These are phyloP conservation scores for Rhizopus sp. DNA, from an alignment of 371 early-diverging fungal genomes.

Conservation along the genomic window DNA sequence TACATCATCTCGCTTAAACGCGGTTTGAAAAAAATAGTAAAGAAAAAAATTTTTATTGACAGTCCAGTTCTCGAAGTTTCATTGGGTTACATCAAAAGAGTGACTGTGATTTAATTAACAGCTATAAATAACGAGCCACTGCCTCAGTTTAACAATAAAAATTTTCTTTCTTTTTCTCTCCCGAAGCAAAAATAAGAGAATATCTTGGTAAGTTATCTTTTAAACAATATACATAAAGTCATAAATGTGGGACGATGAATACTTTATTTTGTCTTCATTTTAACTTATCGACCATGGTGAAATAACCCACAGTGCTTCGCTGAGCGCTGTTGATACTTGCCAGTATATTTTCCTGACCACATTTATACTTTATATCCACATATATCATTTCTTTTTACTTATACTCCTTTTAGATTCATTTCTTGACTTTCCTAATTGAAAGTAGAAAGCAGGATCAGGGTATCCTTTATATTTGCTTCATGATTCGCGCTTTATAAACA, in stretches of 20 bases:
- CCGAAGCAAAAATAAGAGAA: constrained; percentile 7
- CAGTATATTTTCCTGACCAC: constrained; percentile 46
- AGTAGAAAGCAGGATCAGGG: not conserved
- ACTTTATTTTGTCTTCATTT: constrained; percentile 37
- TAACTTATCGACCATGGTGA: constrained; percentile 47
- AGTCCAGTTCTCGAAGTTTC: not conserved
- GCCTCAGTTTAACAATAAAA: not conserved
- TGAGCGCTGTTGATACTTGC: constrained; percentile 49
- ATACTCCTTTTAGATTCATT: not conserved
- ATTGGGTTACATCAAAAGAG: not conserved
- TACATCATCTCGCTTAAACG: not conserved
- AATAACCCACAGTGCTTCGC: constrained; percentile 46
- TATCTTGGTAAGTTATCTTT: constrained; percentile 13
- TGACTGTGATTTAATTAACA: not conserved
- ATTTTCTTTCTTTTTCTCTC: constrained; percentile 1
- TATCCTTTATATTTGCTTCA: no score
- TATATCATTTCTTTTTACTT: not conserved
- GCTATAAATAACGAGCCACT: not conserved
- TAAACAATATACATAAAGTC: constrained; percentile 2
- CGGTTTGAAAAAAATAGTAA: not conserved
- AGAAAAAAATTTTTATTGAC: constrained; percentile 1
- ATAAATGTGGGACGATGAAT: constrained; percentile 28
- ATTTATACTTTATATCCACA: not conserved
- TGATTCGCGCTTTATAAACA: not conserved
- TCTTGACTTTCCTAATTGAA: not conserved